A percentile compares a stretch with the other conserved stretches of the same genome.
These are phyloP conservation scores for maize (Zea mays) DNA, from an alignment of 176 grass and related monocot species.

Conservation along the genomic window Zm-B73-REFERENCE-NAM-5.0 NC_050096.1:34437501-34438000, in stretches of 20 bases:
- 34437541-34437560: background rate
- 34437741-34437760: background rate
- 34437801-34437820: no score
- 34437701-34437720: background rate
- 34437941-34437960: no score
- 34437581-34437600: background rate
- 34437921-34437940: no score
- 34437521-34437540: conserved; percentile 14
- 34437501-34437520: background rate
- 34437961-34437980: no score
- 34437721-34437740: background rate
- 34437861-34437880: no score
- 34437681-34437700: background rate
- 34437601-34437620: background rate
- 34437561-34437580: background rate
- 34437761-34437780: background rate
- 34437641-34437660: background rate
- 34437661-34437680: background rate
- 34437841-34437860: no score
- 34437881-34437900: no score
- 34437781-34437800: no score
- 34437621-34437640: background rate
- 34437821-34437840: no score
- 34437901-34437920: no score
- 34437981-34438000: no score